Base-by-base conservation (phyloP, 257 asterid genomes). In the Vinca minor region DNA sequence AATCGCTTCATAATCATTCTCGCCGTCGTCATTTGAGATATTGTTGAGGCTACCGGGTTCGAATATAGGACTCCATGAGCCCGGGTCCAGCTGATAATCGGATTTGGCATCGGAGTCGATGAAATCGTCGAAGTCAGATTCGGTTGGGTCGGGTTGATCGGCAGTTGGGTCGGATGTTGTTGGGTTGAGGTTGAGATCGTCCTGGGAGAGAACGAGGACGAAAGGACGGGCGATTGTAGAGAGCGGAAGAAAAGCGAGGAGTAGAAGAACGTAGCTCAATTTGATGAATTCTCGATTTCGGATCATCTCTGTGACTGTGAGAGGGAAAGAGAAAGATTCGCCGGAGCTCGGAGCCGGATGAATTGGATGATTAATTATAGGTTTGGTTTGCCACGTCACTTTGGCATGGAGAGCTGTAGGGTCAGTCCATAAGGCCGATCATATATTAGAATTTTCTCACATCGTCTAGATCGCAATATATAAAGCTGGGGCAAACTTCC, bases 31-130 rank as follows among this genome's bases (percentile, higher is more conserved):
- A 32, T 55, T 29, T 11, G 66, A 55, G 60, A 61, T 41, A 20
- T 70, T 70, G 10, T 46, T 63, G 23, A 80, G 78, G 52, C 78
- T 80, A 38, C 77, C 82, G 20, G 94, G 89, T 39, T 89, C 95
- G 69, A 93, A 87, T 14, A 93, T 75, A 1, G 95, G 96, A 65
- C 95, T 81, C 98, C 98, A 93, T 1, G 98, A 93, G 0, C 98
- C 98, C 20, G 97, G 96, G 72, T 93, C 98, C 34, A 89, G 83
- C 11, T 80, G 72, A 41, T 72, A 79, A 68, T 89, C 98, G 29
- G 97, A 85, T 69, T 81, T 81, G 34, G 95, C 78, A 8, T 80
- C 87, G 38, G 91, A 71, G 56, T 84, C 94, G 0, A 85, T 82
- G 64, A 89, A 86, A 46, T 93, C 97, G 68, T 92, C 96, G 79